Evolutionary conservation across 225 moss, liverwort and hornwort genomes (phyloP).

Genomic region (Bryoerythrophyllum caledonicum): DNA sequence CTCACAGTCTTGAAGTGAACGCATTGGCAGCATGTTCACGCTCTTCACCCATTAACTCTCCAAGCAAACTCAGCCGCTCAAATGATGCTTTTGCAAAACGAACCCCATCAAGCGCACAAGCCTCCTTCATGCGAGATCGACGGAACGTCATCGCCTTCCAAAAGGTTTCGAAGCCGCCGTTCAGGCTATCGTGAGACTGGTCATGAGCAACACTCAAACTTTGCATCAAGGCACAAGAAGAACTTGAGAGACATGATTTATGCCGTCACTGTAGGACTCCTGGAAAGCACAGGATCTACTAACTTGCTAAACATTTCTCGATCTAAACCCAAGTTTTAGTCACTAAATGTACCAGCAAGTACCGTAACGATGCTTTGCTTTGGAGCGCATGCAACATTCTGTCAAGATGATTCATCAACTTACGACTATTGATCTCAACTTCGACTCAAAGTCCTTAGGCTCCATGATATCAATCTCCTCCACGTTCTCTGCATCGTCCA

Average conservation of each 20-base stretch:
- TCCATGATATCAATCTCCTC: background rate
- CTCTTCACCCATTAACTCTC: too few species aligned
- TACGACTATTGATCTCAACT: background rate
- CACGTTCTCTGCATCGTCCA: background rate
- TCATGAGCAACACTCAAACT: too few species aligned
- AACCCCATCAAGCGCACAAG: background rate
- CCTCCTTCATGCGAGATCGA: background rate
- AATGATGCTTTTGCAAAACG: background rate
- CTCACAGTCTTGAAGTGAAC: background rate
- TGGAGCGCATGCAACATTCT: too few species aligned
- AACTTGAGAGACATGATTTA: background rate
- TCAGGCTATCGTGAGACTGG: too few species aligned
- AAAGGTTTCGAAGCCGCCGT: too few species aligned
- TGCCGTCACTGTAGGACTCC: too few species aligned
- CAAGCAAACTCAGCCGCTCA: too few species aligned
- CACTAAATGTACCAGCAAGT: background rate
- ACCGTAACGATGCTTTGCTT: too few species aligned
- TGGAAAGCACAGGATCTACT: too few species aligned
- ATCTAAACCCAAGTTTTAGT: background rate
- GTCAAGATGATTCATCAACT: background rate
- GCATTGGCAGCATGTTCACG: background rate
- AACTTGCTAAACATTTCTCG: background rate
- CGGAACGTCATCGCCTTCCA: too few species aligned
- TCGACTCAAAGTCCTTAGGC: too few species aligned
- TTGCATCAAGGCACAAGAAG: background rate